phyloP scores from a whole-genome alignment of 1,284 basidiomycete species.

The Microbotryum intermedium region DNA sequence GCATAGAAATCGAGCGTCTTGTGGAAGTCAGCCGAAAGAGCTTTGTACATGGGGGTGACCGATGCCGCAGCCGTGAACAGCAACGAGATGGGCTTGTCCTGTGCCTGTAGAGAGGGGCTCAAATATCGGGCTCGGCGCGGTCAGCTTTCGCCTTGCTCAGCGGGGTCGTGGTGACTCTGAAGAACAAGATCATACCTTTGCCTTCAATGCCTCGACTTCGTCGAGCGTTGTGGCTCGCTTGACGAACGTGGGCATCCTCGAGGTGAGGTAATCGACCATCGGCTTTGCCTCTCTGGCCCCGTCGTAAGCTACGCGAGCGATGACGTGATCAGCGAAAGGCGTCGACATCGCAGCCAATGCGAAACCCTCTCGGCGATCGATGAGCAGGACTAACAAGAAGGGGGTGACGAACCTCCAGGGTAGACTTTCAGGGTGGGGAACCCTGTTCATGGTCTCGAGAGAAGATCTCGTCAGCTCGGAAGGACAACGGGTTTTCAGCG shows the following conservation, averaged over 20 bases:
- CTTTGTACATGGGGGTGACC: slow-evolving; percentile 34
- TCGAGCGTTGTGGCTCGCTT: slow-evolving; percentile 35
- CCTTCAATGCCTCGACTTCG: slow-evolving; percentile 24
- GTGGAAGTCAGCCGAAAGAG: slow-evolving; percentile 33
- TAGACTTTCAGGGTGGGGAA: slow-evolving; percentile 42
- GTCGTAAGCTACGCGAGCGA: slow-evolving; percentile 33
- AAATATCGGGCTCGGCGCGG: neutral
- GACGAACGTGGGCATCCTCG: slow-evolving; percentile 38
- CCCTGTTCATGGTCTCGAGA: slow-evolving; percentile 11
- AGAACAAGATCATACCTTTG: slow-evolving; percentile 5
- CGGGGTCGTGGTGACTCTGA: neutral
- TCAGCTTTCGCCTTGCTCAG: neutral
- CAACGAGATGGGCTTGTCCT: slow-evolving; percentile 28
- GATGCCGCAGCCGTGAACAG: slow-evolving; percentile 32
- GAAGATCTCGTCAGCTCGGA: neutral
- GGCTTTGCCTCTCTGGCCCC: slow-evolving; percentile 39
- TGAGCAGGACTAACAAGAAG: slow-evolving; percentile 34
- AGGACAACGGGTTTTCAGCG: neutral
- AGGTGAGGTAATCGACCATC: slow-evolving; percentile 38
- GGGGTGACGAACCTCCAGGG: slow-evolving; percentile 34
- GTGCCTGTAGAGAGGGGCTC: slow-evolving; percentile 1
- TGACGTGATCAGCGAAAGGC: neutral
- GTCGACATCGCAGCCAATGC: neutral
- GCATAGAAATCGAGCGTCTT: slow-evolving; percentile 31
- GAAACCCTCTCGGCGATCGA: neutral